Evolutionary conservation across 1,139 yeast genomes (phyloP).

Genomic region (Pichia norvegensis): DNA sequence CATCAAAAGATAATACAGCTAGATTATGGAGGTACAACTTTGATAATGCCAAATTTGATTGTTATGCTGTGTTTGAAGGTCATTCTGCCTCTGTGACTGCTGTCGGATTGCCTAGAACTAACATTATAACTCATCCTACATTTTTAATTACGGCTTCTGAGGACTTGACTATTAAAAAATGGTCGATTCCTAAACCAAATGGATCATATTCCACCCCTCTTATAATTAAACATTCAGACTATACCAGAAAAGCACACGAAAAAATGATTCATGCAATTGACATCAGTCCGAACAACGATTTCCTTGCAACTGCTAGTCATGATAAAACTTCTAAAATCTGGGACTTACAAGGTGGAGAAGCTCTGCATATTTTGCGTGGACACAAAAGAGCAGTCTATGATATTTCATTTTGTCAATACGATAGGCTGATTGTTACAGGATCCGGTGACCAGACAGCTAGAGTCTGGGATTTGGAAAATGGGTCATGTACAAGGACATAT

Average conservation of each 20-base stretch:
- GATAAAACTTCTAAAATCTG: conserved; percentile 88
- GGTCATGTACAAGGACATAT: conserved; percentile 67
- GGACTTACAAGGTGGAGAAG: conserved; percentile 77
- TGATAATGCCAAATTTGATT: conserved; percentile 35
- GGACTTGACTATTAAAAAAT: conserved; percentile 84
- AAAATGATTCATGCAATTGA: conserved; percentile 89
- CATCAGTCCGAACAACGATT: conserved; percentile 79
- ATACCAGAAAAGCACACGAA: conserved; percentile 93
- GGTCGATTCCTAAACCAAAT: conserved; percentile 57
- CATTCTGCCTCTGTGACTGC: conserved; percentile 87
- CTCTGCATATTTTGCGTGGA: conserved; percentile 74
- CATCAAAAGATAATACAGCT: conserved; percentile 85
- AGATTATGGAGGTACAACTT: conserved; percentile 66
- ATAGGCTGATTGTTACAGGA: conserved; percentile 66
- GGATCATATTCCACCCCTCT: conserved; percentile 12
- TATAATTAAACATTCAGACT: conserved; percentile 51
- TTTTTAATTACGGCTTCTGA: conserved; percentile 80
- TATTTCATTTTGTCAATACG: conserved; percentile 71
- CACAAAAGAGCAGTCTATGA: conserved; percentile 96
- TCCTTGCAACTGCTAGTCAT: conserved; percentile 91
- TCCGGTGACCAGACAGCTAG: conserved; percentile 89
- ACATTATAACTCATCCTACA: conserved; percentile 46
- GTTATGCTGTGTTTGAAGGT: conserved; percentile 64
- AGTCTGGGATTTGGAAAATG: conserved; percentile 80
- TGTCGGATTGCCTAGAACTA: conserved; percentile 61